Conservation (phyloP, 805 yeast species). For the Wickerhamiella parazyma region DNA sequence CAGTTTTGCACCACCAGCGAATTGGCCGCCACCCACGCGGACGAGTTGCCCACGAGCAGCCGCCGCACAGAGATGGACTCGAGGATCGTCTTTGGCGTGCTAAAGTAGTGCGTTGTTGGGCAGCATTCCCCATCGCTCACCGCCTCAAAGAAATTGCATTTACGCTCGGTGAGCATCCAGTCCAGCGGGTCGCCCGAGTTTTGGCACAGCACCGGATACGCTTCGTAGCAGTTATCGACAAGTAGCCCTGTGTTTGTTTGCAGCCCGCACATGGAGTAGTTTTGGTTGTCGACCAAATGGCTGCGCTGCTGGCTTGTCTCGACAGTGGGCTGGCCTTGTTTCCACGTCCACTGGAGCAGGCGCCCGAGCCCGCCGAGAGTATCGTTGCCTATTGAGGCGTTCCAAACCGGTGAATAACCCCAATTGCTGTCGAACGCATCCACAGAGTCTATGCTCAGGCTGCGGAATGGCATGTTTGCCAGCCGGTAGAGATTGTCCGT, state of each 20-base stretch:
- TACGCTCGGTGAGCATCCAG: conserved; percentile 40
- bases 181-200: conserved; percentile 27
- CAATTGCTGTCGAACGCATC: conserved; percentile 21
- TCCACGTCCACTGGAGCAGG: conserved; percentile 66
- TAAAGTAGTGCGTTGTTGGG: conserved; percentile 27
- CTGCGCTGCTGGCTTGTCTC: conserved; percentile 14
- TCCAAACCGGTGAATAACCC: conserved; percentile 57
- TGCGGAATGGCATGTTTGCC: conserved; percentile 2
- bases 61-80: conserved; percentile 29
- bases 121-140: conserved; percentile 29
- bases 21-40: conserved; percentile 71
- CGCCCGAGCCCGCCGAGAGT: conserved; percentile 17
- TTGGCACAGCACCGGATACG: conserved; percentile 44
- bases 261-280: conserved; percentile 32
- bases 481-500: background rate
- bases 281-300: conserved; percentile 11
- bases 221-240: conserved; percentile 51
- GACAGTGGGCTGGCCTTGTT: conserved; percentile 36
- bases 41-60: conserved; percentile 17
- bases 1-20: conserved; percentile 61
- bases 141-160: conserved; percentile 27
- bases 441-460: background rate
- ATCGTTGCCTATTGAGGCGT: conserved; percentile 23
- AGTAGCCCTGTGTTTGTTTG: conserved; percentile 39
- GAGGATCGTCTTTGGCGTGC: conserved; percentile 38